Conservation (phyloP, 805 yeast genomes). For the Vanderwaltozyma yarrowii region DNA sequence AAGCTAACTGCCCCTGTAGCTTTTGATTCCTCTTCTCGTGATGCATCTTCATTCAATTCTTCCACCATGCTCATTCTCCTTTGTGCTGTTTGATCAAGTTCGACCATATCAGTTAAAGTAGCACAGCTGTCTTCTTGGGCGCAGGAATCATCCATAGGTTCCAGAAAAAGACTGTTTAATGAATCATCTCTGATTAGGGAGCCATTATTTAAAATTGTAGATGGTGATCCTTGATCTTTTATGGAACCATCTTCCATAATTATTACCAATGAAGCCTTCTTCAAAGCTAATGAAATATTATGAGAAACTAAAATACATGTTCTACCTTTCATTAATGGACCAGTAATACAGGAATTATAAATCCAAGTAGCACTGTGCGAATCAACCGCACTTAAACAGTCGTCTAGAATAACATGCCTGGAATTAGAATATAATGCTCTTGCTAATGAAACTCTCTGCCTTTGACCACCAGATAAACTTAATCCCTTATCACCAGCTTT, state of each 20-base stretch:
- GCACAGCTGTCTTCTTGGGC: not conserved
- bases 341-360: conserved; percentile 82
- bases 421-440: conserved; percentile 88
- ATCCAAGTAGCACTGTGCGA: conserved; percentile 93
- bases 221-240: conserved; percentile 68
- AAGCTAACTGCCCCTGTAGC: conserved; percentile 74
- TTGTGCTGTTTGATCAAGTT: conserved; percentile 47
- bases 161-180: no score
- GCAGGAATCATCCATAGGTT: no score
- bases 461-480: conserved; percentile 94
- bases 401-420: conserved; percentile 75
- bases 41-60: conserved; percentile 38
- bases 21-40: conserved; percentile 73
- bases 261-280: conserved; percentile 70
- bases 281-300: conserved; percentile 80
- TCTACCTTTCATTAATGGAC: conserved; percentile 75
- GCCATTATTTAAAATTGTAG: conserved; percentile 52
- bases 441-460: conserved; percentile 91
- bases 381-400: conserved; percentile 94
- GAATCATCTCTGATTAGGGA: conserved; percentile 49
- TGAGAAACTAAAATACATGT: conserved; percentile 90
- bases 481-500: conserved; percentile 97
- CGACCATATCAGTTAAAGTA: conserved; percentile 38
- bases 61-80: no score
- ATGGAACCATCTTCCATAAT: conserved; percentile 78